Conservation (phyloP, 345 rosid genomes). For the Firmiana major region DNA sequence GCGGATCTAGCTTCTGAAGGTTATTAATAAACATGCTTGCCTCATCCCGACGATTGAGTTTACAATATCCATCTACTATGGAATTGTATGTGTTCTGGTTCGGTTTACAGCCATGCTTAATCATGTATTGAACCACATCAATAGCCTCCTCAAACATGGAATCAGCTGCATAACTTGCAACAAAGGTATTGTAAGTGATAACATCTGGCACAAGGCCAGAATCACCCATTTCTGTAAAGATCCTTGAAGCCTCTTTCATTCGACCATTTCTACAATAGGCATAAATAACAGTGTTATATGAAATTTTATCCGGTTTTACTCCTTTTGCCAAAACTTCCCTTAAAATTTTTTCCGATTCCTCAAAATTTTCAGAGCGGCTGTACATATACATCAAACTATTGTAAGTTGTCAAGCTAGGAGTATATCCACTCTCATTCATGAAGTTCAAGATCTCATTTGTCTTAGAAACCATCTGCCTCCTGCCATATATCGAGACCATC, state of each 20-base stretch:
- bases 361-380: slow-evolving; percentile 69
- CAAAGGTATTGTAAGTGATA: slow-evolving; percentile 82
- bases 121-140: slow-evolving; percentile 74
- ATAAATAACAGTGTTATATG: slow-evolving; percentile 83
- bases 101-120: slow-evolving; percentile 65
- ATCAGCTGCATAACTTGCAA: slow-evolving; percentile 83
- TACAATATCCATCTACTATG: slow-evolving; percentile 81
- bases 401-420: slow-evolving; percentile 78
- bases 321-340: slow-evolving; percentile 67
- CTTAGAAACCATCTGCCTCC: slow-evolving; percentile 74
- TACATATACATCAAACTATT: slow-evolving; percentile 88
- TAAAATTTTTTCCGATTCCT: slow-evolving; percentile 62
- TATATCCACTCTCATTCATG: slow-evolving; percentile 74
- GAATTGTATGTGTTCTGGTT: slow-evolving; percentile 81
- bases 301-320: slow-evolving; percentile 78
- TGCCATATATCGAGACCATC: slow-evolving; percentile 86
- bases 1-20: slow-evolving; percentile 64
- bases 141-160: slow-evolving; percentile 83
- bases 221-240: slow-evolving; percentile 53
- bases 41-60: slow-evolving; percentile 54
- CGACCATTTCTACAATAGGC: slow-evolving; percentile 87
- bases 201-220: slow-evolving; percentile 73
- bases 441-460: slow-evolving; percentile 68
- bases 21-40: slow-evolving; percentile 55
- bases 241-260: slow-evolving; percentile 79